A percentile compares a stretch with the other conserved stretches of the same genome.
Evolutionary conservation across 2,329 filamentous ascomycete genomes (phyloP).

Genomic region (Curvularia hawaiiensis): DNA sequence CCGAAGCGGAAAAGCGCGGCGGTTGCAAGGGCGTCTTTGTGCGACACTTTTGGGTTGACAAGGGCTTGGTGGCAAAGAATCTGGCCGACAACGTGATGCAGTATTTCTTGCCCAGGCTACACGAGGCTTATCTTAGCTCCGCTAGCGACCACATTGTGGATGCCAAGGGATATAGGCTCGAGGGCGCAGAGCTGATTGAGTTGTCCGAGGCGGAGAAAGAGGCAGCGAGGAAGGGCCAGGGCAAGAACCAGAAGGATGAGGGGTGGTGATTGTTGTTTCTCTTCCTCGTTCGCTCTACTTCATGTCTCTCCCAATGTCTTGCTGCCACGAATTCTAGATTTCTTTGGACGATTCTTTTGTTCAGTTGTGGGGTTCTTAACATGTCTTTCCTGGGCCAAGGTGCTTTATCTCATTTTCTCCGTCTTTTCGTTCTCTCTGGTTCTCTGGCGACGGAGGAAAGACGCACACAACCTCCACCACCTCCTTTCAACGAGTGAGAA

Average conservation of each 20-base stretch:
- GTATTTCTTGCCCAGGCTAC: constrained; percentile 43
- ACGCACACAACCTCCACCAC: too few relatives aligned
- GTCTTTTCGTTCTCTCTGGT: not conserved
- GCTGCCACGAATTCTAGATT: not conserved
- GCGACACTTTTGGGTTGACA: constrained; percentile 48
- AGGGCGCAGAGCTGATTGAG: constrained; percentile 41
- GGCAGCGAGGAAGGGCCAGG: constrained; percentile 22
- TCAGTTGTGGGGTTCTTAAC: too few relatives aligned
- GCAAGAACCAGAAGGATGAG: constrained; percentile 45
- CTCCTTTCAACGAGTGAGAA: too few relatives aligned
- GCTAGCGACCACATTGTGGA: constrained; percentile 40
- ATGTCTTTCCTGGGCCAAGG: not conserved
- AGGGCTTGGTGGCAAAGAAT: constrained; percentile 39
- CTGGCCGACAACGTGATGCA: constrained; percentile 46
- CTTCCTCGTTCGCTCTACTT: too few relatives aligned
- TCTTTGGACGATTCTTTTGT: not conserved
- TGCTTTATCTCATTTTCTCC: not conserved
- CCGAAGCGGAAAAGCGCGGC: constrained; percentile 40
- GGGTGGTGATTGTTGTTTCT: constrained; percentile 29
- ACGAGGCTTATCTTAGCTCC: constrained; percentile 39
- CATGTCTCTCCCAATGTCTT: not conserved
- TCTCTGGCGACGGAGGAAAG: not conserved
- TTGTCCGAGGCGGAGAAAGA: constrained; percentile 41
- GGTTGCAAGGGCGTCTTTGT: constrained; percentile 48
- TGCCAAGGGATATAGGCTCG: constrained; percentile 42